Base-by-base conservation (phyloP, 306 rosid genomes). In the Cajanus cajan region DNA sequence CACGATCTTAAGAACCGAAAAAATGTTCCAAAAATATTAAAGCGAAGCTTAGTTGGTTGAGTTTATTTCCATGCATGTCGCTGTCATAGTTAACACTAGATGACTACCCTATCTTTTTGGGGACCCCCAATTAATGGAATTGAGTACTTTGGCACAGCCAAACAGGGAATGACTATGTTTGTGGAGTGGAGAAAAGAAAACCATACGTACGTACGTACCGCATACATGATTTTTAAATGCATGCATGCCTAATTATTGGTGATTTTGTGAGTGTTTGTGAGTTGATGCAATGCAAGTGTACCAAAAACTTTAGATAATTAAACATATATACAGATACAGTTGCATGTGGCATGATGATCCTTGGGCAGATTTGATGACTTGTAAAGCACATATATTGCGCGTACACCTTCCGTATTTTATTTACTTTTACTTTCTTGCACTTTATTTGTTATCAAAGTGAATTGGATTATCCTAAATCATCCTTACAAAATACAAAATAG, bases 331-430 rank as follows among this genome's bases (percentile, higher is more conserved):
- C n/a, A n/a, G n/a, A n/a, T n/a, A n/a, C n/a, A n/a, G n/a, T n/a
- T 55, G 75, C 76, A 77, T 54, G 68, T 82, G 78, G 21, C 37
- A 44, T 16, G 1, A 8, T 50, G 4, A 6, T n/a, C 34, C 22
- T 55, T 6, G 15, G 10, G 6, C 57, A 7, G 13, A 0, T 58
- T 58, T 19, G 7, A 24, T 65, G 41, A 83, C 71, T 45, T 72
- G 83, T 34, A 64, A 83, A 71, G 50, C 67, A 58, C 2, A 1
- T 15, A 13, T 22, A 51, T 72, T n/a, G 10, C 14, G 8, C 24
- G 40, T 65, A 72, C 80, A 18, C 76, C 78, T 83, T 83, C 80
- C 65, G 58, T 39, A 40, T 64, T 37, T 78, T 12, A 43, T 22
- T 63, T 52, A 50, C 16, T 69, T 59, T 63, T 4, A 31, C 75